Conservation (phyloP, 345 rosid genomes). For the Citrus australasica region DNA sequence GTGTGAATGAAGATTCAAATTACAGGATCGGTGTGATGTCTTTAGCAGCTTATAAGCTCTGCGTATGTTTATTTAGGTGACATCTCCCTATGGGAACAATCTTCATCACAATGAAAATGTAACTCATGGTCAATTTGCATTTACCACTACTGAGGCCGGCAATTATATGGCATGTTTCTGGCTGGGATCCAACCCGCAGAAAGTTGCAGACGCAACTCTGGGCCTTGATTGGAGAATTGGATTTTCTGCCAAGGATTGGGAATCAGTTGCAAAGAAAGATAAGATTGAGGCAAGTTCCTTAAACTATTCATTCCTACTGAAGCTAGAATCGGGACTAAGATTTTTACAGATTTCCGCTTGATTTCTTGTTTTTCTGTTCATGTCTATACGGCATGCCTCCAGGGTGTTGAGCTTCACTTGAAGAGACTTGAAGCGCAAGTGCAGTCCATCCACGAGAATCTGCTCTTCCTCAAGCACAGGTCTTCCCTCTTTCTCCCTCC, state of each 20-base stretch:
- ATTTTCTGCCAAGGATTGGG: constrained; percentile 95
- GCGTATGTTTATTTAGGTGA: constrained; percentile 45
- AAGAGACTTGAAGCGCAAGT: constrained; percentile 70
- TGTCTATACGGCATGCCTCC: not conserved
- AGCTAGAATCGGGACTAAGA: not conserved
- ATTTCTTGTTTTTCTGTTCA: not conserved
- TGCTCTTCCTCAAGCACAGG: constrained; percentile 63
- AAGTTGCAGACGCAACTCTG: constrained; percentile 39
- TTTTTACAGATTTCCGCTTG: not conserved
- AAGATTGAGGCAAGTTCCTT: constrained; percentile 69
- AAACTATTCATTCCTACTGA: not conserved
- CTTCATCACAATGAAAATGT: constrained; percentile 57
- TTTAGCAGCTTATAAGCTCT: not conserved
- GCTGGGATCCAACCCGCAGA: constrained; percentile 37
- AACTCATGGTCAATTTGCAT: constrained; percentile 69
- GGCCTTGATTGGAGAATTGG: constrained; percentile 90
- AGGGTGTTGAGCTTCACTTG: constrained; percentile 92
- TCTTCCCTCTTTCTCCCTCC: not conserved
- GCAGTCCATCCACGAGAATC: constrained; percentile 55
- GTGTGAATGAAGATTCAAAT: not conserved
- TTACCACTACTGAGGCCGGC: constrained; percentile 73
- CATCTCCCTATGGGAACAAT: constrained; percentile 75
- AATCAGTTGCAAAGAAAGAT: constrained; percentile 85
- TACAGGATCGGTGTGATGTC: not conserved
- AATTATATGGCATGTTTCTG: constrained; percentile 76